A percentile compares a stretch with the other conserved stretches of the same genome.
Evolutionary conservation across 768 basidiomycete species (phyloP).

Genomic region (Russula vinacea): DNA sequence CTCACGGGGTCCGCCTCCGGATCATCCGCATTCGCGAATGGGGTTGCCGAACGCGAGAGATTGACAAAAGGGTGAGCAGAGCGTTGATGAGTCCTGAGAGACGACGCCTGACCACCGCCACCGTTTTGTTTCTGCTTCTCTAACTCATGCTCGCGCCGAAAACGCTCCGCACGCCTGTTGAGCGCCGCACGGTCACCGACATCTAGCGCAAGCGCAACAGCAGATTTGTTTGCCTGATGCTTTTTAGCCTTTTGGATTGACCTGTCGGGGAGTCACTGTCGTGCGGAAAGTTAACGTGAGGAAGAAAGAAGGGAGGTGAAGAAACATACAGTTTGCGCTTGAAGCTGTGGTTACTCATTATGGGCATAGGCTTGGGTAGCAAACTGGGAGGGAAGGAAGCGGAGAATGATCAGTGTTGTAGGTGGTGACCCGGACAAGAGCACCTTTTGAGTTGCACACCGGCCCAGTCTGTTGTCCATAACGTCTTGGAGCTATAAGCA

Average conservation of each 20-base stretch:
- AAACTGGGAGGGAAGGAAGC: constrained; percentile 42
- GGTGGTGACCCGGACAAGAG: constrained; percentile 28
- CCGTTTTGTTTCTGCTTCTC: constrained; percentile 61
- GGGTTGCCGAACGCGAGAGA: constrained; percentile 44
- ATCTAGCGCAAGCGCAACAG: constrained; percentile 40
- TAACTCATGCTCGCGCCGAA: constrained; percentile 85
- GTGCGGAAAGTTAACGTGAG: background rate
- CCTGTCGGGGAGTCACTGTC: constrained; percentile 21
- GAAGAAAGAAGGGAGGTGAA: background rate
- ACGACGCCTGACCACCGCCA: constrained; percentile 36
- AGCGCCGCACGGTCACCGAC: constrained; percentile 66
- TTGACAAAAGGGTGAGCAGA: constrained; percentile 52
- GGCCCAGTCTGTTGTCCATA: constrained; percentile 95
- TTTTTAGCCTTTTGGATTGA: constrained; percentile 57
- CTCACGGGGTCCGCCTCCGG: constrained; percentile 71
- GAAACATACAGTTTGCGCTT: constrained; percentile 68
- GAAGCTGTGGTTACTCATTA: constrained; percentile 40
- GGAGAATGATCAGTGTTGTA: constrained; percentile 1
- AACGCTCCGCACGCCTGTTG: constrained; percentile 78
- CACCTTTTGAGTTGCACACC: constrained; percentile 86
- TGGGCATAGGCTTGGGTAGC: constrained; percentile 54
- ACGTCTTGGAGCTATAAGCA: constrained; percentile 75
- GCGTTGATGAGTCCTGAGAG: constrained; percentile 41
- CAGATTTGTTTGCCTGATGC: constrained; percentile 38
- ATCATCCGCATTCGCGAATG: constrained; percentile 54